Percentiles rank a stretch among this genome's conserved stretches.
phyloP scores from a whole-genome alignment of 1,284 basidiomycete genomes.

The Flammula alnicola region DNA sequence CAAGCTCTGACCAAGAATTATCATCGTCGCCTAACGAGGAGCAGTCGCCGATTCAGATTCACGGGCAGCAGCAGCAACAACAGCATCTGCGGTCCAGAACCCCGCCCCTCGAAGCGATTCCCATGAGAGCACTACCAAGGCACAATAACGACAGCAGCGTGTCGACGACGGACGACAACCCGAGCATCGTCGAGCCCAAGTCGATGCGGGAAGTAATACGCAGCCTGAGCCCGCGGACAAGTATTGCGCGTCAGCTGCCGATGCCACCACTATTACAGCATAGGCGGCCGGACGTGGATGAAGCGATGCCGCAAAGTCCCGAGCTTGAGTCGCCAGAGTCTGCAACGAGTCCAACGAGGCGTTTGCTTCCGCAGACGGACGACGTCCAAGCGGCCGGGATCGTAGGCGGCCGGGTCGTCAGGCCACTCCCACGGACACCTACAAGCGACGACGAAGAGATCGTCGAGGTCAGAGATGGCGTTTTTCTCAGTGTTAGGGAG shows the following conservation, averaged over 20 bases:
- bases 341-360: conserved; percentile 6
- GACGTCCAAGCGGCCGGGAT: background rate
- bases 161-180: conserved; percentile 36
- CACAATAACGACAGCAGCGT: conserved; percentile 2
- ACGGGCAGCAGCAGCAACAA: too few relatives aligned
- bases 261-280: too few relatives aligned
- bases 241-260: too few relatives aligned
- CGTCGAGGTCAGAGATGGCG: conserved; percentile 21
- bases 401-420: conserved; percentile 2
- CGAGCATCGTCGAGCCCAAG: conserved; percentile 37
- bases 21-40: too few relatives aligned
- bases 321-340: too few relatives aligned
- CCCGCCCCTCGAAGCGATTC: too few relatives aligned
- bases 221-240: conserved; percentile 46
- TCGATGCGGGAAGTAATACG: conserved; percentile 40
- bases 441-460: conserved; percentile 9
- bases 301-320: too few relatives aligned
- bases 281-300: too few relatives aligned
- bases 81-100: too few relatives aligned
- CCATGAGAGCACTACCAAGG: too few relatives aligned
- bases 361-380: background rate
- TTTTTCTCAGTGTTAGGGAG: conserved; percentile 39
- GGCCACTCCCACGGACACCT: conserved; percentile 19
- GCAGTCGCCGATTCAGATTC: too few relatives aligned
- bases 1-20: too few relatives aligned